Conservation (phyloP, 2,329 filamentous ascomycete species). For the Talaromyces atroroseus region DNA sequence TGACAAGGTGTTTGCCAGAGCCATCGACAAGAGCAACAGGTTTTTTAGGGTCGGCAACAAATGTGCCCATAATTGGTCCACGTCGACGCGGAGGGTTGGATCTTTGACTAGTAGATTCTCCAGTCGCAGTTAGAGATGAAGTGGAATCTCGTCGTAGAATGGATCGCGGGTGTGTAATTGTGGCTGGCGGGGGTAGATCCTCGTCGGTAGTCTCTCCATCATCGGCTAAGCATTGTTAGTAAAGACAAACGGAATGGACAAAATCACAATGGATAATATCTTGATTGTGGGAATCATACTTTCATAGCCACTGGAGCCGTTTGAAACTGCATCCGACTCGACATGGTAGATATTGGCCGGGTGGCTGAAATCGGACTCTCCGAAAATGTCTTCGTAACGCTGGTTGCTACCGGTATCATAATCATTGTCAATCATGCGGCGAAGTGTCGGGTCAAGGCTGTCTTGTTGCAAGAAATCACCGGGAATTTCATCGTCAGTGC, state of each 20-base stretch:
- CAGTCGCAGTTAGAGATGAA: slow-evolving; percentile 39
- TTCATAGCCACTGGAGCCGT: slow-evolving; percentile 52
- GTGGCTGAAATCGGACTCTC: slow-evolving; percentile 35
- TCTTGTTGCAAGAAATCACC: slow-evolving; percentile 75
- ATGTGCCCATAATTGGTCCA: slow-evolving; percentile 44
- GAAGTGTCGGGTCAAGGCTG: slow-evolving; percentile 65
- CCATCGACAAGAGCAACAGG: slow-evolving; percentile 44
- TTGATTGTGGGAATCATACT: slow-evolving; percentile 41
- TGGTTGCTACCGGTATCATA: slow-evolving; percentile 30
- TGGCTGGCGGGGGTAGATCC: slow-evolving; percentile 46
- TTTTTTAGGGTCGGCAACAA: slow-evolving; percentile 44
- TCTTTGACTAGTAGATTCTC: slow-evolving; percentile 30
- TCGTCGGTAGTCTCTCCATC: slow-evolving; percentile 58
- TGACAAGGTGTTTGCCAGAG: slow-evolving; percentile 44
- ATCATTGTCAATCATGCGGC: slow-evolving; percentile 67
- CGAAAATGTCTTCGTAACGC: slow-evolving; percentile 35
- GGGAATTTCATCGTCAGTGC: slow-evolving; percentile 58
- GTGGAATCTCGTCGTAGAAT: slow-evolving; percentile 47
- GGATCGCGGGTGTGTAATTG: slow-evolving; percentile 43
- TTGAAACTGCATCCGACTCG: slow-evolving; percentile 41
- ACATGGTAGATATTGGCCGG: slow-evolving; percentile 38
- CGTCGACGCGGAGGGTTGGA: slow-evolving; percentile 32
- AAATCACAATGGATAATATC: neutral
- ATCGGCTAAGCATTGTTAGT: slow-evolving; percentile 51
- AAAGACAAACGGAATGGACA: slow-evolving; percentile 21